A percentile compares a stretch with the other conserved stretches of the same genome.
phyloP scores from a whole-genome alignment of 2,329 filamentous ascomycete species.

The Mariannaea elegans region DNA sequence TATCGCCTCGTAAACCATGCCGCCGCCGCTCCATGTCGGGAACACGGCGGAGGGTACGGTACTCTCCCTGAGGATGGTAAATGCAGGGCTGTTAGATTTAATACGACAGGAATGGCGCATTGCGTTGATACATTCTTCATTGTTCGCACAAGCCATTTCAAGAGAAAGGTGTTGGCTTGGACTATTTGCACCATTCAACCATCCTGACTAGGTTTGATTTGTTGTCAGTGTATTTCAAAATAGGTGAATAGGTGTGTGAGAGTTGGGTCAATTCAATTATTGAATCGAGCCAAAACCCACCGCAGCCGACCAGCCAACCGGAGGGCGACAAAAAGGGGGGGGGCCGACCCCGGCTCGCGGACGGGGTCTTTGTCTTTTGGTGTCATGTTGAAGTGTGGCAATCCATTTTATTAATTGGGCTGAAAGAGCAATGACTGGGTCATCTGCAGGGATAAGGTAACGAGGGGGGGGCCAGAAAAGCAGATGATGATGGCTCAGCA shows the following conservation, averaged over 20 bases:
- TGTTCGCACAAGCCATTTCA: slow-evolving; percentile 11
- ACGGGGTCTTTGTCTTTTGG: slow-evolving; percentile 11
- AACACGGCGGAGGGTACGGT: no score
- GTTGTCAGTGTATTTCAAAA: neutral
- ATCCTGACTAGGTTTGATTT: slow-evolving; percentile 4
- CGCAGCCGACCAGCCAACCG: slow-evolving; percentile 30
- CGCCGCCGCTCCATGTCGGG: slow-evolving; percentile 36
- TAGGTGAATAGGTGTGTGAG: slow-evolving; percentile 12
- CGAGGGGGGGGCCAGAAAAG: neutral
- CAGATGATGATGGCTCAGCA: slow-evolving; percentile 3
- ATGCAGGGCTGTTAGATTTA: slow-evolving; percentile 12
- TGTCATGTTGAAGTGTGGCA: slow-evolving; percentile 14
- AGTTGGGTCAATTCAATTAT: slow-evolving; percentile 12
- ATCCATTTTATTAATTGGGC: slow-evolving; percentile 20
- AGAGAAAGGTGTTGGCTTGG: slow-evolving; percentile 1
- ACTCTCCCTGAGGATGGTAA: no score
- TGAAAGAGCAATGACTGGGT: slow-evolving; percentile 11
- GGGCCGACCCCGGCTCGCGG: slow-evolving; percentile 2
- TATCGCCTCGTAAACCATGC: slow-evolving; percentile 38
- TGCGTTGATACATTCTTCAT: slow-evolving; percentile 27
- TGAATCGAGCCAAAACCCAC: slow-evolving; percentile 13
- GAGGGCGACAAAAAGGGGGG: slow-evolving; percentile 13
- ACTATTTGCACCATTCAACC: slow-evolving; percentile 12
- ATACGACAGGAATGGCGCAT: slow-evolving; percentile 30
- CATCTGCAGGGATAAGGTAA: slow-evolving; percentile 17